Evolutionary conservation across 148 eudicot species (phyloP).

Genomic region (Mesembryanthemum crystallinum): DNA sequence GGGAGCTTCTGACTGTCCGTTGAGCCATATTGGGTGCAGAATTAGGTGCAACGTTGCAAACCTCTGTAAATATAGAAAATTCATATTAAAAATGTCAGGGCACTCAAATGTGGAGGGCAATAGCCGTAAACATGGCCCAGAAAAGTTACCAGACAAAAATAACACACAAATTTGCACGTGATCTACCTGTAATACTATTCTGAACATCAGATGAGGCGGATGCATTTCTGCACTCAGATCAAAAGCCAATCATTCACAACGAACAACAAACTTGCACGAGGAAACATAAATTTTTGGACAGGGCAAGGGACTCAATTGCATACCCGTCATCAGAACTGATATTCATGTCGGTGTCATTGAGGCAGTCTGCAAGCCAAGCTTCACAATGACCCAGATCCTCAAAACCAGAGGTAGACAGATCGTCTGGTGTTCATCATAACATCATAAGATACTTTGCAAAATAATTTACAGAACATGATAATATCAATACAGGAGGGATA

Average conservation of each 20-base stretch:
- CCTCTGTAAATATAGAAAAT: conserved; percentile 36
- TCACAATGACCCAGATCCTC: conserved; percentile 70
- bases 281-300: not conserved
- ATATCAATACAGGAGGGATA: not conserved
- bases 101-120: not conserved
- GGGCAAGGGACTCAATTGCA: not conserved
- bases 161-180: not conserved
- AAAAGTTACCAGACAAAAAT: not conserved
- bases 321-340: conserved; percentile 64
- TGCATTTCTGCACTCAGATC: conserved; percentile 33
- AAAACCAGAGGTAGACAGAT: conserved; percentile 38
- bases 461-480: not conserved
- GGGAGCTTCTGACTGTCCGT: conserved; percentile 41
- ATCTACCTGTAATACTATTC: conserved; percentile 43
- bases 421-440: conserved; percentile 37
- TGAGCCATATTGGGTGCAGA: conserved; percentile 35
- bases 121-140: not conserved
- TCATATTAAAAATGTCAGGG: not conserved
- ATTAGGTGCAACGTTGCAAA: conserved; percentile 36
- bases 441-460: conserved; percentile 5
- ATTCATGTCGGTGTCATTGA: conserved; percentile 64
- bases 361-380: conserved; percentile 88
- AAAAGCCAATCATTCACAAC: conserved; percentile 2
- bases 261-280: not conserved
- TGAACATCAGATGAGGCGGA: conserved; percentile 44